Percentiles rank a stretch among this genome's conserved stretches.
These are phyloP conservation scores for Cicer chorassanicum DNA, from an alignment of 306 rosid species.

Conservation along the genomic window DNA sequence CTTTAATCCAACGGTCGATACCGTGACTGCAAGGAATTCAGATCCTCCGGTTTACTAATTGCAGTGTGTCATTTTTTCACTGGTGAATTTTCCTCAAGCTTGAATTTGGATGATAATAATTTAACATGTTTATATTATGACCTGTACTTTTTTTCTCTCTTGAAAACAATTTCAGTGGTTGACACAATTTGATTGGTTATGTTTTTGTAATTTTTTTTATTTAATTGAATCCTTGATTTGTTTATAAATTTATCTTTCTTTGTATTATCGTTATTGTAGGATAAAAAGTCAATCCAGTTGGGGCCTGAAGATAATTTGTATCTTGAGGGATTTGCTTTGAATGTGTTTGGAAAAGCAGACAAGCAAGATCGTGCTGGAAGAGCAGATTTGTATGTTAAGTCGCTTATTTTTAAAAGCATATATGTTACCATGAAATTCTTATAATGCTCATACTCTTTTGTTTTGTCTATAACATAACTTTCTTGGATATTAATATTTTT, in stretches of 20 bases:
- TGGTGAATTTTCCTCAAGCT: background rate
- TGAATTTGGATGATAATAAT: conserved; percentile 26
- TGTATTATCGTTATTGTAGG: conserved; percentile 55
- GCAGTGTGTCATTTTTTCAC: background rate
- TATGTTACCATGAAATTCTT: background rate
- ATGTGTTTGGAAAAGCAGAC: conserved; percentile 92
- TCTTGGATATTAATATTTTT: conserved; percentile 8
- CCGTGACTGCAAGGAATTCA: background rate
- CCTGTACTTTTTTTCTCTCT: conserved; percentile 7
- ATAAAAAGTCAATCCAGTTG: conserved; percentile 79
- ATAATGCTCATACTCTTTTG: conserved; percentile 3
- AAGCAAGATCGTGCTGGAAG: conserved; percentile 97
- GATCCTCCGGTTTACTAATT: background rate
- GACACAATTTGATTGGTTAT: conserved; percentile 20
- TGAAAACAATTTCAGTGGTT: conserved; percentile 2
- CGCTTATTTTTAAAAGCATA: background rate
- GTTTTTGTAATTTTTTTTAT: background rate
- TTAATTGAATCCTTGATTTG: background rate
- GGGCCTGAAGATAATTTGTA: conserved; percentile 88
- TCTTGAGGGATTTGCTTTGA: conserved; percentile 94
- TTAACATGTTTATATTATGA: background rate
- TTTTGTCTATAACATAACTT: background rate
- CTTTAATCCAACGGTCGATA: background rate
- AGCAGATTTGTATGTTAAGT: conserved; percentile 77
- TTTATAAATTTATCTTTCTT: background rate